These are phyloP conservation scores for Boletellus ananas DNA, from an alignment of 768 basidiomycete genomes.

Conservation along the genomic window DNA sequence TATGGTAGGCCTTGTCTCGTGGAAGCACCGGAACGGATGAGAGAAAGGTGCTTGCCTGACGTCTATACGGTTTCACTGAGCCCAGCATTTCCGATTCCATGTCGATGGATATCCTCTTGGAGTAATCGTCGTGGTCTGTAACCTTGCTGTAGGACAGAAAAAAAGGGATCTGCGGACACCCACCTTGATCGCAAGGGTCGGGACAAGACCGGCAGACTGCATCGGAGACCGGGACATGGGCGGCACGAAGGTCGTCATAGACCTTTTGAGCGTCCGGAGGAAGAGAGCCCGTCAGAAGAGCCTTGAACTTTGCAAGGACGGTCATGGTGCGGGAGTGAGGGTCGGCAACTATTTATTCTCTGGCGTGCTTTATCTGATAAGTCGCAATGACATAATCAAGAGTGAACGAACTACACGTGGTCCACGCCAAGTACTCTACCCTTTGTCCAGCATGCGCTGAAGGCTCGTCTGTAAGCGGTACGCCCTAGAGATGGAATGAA, in stretches of 20 bases:
- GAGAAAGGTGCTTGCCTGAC: constrained; percentile 53
- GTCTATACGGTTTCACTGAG: constrained; percentile 75
- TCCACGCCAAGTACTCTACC: neutral
- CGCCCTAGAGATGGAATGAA: neutral
- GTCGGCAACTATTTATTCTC: neutral
- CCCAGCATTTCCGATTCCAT: constrained; percentile 81
- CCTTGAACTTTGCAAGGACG: constrained; percentile 23
- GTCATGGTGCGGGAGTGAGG: constrained; percentile 15
- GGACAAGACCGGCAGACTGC: constrained; percentile 72
- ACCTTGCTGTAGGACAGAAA: constrained; percentile 19
- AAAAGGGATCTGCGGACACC: constrained; percentile 20
- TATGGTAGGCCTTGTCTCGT: constrained; percentile 28
- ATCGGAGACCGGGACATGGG: constrained; percentile 59
- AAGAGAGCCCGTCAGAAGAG: constrained; percentile 14
- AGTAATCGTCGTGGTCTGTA: constrained; percentile 71
- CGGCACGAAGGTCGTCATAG: constrained; percentile 49
- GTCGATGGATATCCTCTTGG: constrained; percentile 72
- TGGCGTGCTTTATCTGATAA: constrained; percentile 1
- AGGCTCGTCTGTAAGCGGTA: constrained; percentile 5
- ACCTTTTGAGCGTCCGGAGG: constrained; percentile 38
- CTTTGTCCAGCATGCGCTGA: neutral
- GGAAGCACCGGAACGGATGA: neutral
- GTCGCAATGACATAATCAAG: neutral
- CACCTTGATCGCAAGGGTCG: constrained; percentile 74
- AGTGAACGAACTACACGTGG: neutral